Conservation (phyloP, 225 moss, liverwort and hornwort genomes). For the Polytrichum formosum region DNA sequence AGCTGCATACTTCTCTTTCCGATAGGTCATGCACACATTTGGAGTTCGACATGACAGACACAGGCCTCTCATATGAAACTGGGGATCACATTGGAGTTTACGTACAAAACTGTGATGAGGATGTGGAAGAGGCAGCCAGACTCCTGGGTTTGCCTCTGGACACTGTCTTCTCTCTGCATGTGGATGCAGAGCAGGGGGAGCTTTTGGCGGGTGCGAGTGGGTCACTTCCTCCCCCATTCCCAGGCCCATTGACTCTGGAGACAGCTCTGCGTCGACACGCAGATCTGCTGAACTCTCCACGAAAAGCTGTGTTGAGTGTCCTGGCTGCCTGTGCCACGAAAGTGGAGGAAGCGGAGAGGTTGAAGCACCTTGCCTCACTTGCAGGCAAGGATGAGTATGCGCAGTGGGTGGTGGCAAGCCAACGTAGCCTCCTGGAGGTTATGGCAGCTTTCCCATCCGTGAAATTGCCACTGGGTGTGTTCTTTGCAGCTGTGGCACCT, state of each 20-base stretch:
- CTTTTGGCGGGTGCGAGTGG: constrained; percentile 47
- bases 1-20: constrained; percentile 73
- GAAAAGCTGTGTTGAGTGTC: constrained; percentile 56
- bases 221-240: constrained; percentile 65
- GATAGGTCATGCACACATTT: constrained; percentile 92
- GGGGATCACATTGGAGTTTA: constrained; percentile 92
- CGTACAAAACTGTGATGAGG: constrained; percentile 61
- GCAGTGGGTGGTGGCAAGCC: constrained; percentile 65
- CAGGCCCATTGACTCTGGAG: constrained; percentile 61
- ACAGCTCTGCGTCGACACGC: constrained; percentile 73
- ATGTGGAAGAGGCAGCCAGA: constrained; percentile 68
- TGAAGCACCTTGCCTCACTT: constrained; percentile 65
- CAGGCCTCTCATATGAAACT: constrained; percentile 71
- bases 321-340: constrained; percentile 62
- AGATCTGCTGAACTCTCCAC: constrained; percentile 70
- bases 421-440: constrained; percentile 80
- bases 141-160: constrained; percentile 58
- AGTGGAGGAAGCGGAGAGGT: constrained; percentile 47
- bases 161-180: constrained; percentile 73
- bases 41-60: constrained; percentile 77
- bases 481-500: constrained; percentile 85
- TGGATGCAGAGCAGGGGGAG: constrained; percentile 62
- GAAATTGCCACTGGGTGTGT: constrained; percentile 77
- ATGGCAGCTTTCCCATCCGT: constrained; percentile 75
- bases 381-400: constrained; percentile 86